Conservation (phyloP, 108 stramenopile genomes). For the Fragilaria crotonensis region DNA sequence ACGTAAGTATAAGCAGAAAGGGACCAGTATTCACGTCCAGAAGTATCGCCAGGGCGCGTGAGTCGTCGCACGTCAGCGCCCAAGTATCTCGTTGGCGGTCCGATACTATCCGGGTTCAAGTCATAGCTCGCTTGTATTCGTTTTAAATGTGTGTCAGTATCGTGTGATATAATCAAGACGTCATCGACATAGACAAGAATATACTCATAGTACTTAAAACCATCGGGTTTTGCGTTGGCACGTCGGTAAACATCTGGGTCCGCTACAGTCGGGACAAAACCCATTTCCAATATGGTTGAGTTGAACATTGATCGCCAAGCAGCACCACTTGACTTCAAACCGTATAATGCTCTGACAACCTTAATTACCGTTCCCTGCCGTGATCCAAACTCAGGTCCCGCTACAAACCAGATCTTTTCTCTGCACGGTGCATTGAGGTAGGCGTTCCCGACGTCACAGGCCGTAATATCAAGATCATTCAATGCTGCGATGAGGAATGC, state of each 20-base stretch:
- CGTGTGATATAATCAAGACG: too few relatives aligned
- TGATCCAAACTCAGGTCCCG: slow-evolving; percentile 25
- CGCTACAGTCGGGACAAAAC: slow-evolving; percentile 1
- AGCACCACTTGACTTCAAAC: slow-evolving; percentile 29
- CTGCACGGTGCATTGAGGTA: slow-evolving; percentile 30
- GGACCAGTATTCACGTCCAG: too few relatives aligned
- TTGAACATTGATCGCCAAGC: slow-evolving; percentile 11
- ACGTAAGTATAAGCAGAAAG: too few relatives aligned
- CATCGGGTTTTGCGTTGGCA: neutral
- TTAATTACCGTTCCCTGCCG: slow-evolving; percentile 1
- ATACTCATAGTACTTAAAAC: slow-evolving; percentile 15
- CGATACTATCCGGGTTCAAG: too few relatives aligned
- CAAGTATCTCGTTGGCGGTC: slow-evolving; percentile 31
- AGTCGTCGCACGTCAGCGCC: slow-evolving; percentile 28
- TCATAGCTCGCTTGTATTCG: too few relatives aligned
- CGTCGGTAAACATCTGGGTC: slow-evolving; percentile 12
- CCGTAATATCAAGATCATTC: slow-evolving; percentile 21
- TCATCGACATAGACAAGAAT: slow-evolving; percentile 16
- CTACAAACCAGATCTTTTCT: slow-evolving; percentile 19
- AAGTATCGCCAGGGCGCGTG: too few relatives aligned
- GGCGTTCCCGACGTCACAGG: slow-evolving; percentile 29
- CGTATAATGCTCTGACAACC: slow-evolving; percentile 23
- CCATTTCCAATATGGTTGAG: slow-evolving; percentile 9
- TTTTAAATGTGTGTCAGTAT: too few relatives aligned
- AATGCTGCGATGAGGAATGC: slow-evolving; percentile 16